Percentiles rank a stretch among this genome's conserved stretches.
Evolutionary conservation across 2,329 filamentous ascomycete species (phyloP).

Genomic region (Podosphaera fusca): DNA sequence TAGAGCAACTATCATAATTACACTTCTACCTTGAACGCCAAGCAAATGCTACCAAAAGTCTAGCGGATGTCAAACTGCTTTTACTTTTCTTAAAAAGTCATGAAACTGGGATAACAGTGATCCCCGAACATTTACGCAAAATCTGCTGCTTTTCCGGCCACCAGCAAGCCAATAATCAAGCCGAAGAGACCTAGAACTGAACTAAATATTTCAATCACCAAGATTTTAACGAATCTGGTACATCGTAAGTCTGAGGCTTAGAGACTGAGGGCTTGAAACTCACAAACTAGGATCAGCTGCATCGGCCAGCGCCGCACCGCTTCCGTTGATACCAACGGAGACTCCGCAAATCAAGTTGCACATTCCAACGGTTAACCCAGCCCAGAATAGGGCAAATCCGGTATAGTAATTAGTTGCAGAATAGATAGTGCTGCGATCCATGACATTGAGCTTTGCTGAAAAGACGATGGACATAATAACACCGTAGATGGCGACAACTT

Average conservation of each 20-base stretch:
- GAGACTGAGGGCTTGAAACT: constrained; percentile 17
- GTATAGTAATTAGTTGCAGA: constrained; percentile 73
- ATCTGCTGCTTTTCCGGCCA: constrained; percentile 61
- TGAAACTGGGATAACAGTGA: neutral
- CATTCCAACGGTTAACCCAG: constrained; percentile 75
- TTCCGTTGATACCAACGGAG: constrained; percentile 93
- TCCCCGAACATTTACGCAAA: constrained; percentile 23
- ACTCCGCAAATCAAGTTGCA: constrained; percentile 95
- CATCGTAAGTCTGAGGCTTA: neutral
- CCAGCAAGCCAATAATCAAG: constrained; percentile 76
- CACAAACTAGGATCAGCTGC: constrained; percentile 79
- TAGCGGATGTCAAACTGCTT: neutral
- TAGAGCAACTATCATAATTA: neutral
- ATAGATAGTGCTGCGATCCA: constrained; percentile 41
- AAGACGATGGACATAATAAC: constrained; percentile 99
- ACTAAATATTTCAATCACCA: constrained; percentile 98
- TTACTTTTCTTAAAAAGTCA: neutral
- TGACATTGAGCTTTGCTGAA: constrained; percentile 57
- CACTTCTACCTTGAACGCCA: neutral
- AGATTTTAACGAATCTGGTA: constrained; percentile 81
- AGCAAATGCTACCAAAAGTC: neutral
- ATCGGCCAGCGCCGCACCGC: constrained; percentile 85
- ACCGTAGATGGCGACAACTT: constrained; percentile 98
- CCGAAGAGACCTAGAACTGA: constrained; percentile 92
- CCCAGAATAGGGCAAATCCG: constrained; percentile 89